Percentiles rank a stretch among this genome's conserved stretches.
phyloP scores from a whole-genome alignment of 352 stramenopile species.

The Peronospora destructor region DNA sequence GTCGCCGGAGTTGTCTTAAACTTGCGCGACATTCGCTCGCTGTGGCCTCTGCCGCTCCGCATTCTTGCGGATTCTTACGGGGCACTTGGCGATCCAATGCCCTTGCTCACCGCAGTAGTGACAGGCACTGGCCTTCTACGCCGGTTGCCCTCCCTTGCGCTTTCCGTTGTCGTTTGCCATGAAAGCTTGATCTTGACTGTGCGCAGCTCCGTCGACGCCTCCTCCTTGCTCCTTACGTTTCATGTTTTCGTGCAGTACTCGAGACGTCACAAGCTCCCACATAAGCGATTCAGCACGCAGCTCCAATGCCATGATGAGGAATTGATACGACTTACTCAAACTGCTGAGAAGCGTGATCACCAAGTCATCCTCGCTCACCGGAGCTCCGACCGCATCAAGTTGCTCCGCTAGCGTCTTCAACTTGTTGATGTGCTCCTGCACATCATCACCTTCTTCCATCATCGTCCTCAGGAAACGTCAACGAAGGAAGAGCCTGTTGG shows the following conservation, averaged over 20 bases:
- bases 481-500: too few relatives aligned
- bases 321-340: not conserved
- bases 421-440: too few relatives aligned
- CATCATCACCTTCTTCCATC: too few relatives aligned
- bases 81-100: constrained; percentile 10
- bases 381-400: too few relatives aligned
- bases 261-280: not conserved
- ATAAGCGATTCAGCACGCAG: not conserved
- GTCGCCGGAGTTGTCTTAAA: constrained; percentile 1
- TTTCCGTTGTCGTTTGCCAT: not conserved
- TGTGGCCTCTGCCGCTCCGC: not conserved
- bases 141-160: not conserved
- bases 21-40: constrained; percentile 1
- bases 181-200: not conserved
- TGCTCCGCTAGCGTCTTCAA: too few relatives aligned
- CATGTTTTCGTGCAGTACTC: not conserved
- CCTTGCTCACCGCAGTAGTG: constrained; percentile 6
- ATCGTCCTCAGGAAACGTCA: too few relatives aligned
- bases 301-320: not conserved
- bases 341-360: not conserved
- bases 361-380: not conserved
- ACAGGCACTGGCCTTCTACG: not conserved
- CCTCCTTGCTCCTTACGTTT: not conserved
- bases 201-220: too few relatives aligned
- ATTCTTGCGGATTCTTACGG: too few relatives aligned